These are phyloP conservation scores for Protostelium mycophagum DNA, from an alignment of 78 protist genomes.

Conservation along the genomic window DNA sequence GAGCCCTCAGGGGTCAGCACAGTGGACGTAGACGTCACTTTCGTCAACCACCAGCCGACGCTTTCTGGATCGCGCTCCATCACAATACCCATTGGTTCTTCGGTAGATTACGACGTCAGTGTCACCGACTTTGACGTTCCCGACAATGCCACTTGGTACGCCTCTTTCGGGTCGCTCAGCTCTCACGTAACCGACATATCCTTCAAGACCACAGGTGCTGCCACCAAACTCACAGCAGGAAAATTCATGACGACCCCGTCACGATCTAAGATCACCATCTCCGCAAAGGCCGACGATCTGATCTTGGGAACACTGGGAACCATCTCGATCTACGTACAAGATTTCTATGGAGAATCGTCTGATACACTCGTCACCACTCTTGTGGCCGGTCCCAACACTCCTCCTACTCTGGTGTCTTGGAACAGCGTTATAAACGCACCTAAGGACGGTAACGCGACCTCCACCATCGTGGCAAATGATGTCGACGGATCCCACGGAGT, in stretches of 20 bases:
- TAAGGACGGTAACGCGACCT: neutral
- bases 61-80: neutral
- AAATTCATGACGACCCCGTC: neutral
- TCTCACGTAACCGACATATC: neutral
- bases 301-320: neutral
- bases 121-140: neutral
- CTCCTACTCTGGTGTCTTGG: neutral
- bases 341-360: neutral
- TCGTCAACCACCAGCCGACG: neutral
- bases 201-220: neutral
- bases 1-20: neutral
- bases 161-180: neutral
- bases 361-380: neutral
- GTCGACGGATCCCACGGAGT: neutral
- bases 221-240: neutral
- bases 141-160: neutral
- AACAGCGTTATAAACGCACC: neutral
- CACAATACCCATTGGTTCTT: neutral
- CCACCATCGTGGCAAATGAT: neutral
- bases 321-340: neutral
- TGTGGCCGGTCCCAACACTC: neutral
- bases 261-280: neutral
- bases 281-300: neutral
- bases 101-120: neutral
- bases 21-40: neutral